These are phyloP conservation scores for Salix purpurea DNA, from an alignment of 345 rosid genomes.

Conservation along the genomic window DNA sequence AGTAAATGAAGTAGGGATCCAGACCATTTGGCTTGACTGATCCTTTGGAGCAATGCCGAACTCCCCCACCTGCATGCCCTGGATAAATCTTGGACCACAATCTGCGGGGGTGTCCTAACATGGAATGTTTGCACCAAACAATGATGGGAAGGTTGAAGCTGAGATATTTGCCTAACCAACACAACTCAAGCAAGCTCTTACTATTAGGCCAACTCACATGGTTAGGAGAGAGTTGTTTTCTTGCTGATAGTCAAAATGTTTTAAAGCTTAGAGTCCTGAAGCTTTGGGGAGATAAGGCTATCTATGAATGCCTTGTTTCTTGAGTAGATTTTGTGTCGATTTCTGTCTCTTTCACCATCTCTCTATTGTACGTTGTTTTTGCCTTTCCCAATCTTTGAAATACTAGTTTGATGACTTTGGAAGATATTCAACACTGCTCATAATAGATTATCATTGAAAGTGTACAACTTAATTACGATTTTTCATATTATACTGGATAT, in stretches of 20 bases:
- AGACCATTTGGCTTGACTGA: not conserved
- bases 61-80: not conserved
- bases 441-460: not conserved
- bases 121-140: not conserved
- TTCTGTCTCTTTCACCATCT: not conserved
- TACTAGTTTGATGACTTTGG: not conserved
- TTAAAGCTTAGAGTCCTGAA: not conserved
- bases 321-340: not conserved
- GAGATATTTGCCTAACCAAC: not conserved
- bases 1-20: not conserved
- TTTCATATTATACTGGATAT: not conserved
- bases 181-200: not conserved
- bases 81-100: not conserved
- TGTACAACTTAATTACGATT: not conserved
- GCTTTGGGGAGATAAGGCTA: not conserved
- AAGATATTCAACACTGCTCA: not conserved
- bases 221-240: not conserved
- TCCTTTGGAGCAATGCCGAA: not conserved
- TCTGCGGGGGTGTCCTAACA: not conserved
- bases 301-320: not conserved
- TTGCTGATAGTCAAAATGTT: not conserved
- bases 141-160: not conserved
- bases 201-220: not conserved
- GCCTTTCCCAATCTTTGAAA: not conserved
- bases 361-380: not conserved